These are phyloP conservation scores for Pseudogymnoascus sp. DNA, from an alignment of 2,329 filamentous ascomycete genomes.

Conservation along the genomic window DNA sequence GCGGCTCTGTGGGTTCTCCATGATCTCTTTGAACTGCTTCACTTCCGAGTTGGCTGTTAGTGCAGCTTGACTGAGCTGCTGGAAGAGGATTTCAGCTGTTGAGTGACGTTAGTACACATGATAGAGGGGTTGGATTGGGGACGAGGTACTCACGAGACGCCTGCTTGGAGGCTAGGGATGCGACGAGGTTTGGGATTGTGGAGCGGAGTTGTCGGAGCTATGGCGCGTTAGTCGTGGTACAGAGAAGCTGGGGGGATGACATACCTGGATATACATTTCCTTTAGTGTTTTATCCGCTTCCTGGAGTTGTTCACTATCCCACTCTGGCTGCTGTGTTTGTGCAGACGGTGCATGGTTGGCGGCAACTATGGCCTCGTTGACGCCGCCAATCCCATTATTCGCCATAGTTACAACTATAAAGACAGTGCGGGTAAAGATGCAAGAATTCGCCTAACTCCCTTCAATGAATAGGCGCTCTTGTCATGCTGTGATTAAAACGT, in stretches of 20 bases:
- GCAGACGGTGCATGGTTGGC: conserved; percentile 20
- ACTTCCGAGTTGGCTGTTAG: conserved; percentile 43
- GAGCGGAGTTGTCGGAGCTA: conserved; percentile 33
- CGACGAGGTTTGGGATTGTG: conserved; percentile 44
- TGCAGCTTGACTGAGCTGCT: conserved; percentile 42
- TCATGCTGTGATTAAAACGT: conserved; percentile 2
- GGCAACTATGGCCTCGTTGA: conserved; percentile 12
- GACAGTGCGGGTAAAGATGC: neutral
- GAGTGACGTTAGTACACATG: neutral
- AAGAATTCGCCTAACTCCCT: conserved; percentile 15
- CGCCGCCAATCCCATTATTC: neutral
- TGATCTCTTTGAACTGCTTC: conserved; percentile 32
- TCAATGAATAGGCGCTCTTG: conserved; percentile 14
- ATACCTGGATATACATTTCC: conserved; percentile 31
- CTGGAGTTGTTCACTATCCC: conserved; percentile 29
- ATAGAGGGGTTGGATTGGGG: neutral
- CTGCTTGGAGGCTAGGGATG: conserved; percentile 44
- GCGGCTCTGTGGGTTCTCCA: conserved; percentile 24
- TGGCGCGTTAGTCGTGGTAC: neutral
- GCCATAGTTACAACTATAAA: neutral
- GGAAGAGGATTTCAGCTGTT: conserved; percentile 45
- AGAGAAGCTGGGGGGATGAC: neutral
- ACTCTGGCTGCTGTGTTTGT: conserved; percentile 17
- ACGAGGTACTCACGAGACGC: conserved; percentile 40
- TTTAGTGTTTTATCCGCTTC: conserved; percentile 27